Base-by-base conservation (phyloP, 1,139 yeast genomes). In the Geotrichum reessii region DNA sequence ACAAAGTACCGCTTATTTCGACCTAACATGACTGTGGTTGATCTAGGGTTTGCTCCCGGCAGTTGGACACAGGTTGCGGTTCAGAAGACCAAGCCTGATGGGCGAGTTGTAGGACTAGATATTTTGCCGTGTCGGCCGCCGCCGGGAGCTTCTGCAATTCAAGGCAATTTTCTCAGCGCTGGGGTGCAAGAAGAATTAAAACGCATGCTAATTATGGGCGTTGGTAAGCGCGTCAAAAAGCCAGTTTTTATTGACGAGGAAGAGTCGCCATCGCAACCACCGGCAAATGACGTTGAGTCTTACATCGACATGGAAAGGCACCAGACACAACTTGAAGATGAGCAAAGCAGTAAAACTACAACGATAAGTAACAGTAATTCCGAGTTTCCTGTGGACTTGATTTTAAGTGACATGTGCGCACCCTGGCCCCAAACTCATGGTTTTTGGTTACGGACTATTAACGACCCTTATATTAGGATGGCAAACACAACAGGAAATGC, bases 1-100 rank as follows among this genome's bases (percentile, higher is more conserved):
- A 77, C 83, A 33, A 83, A 81, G 67, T 86, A 78, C 71, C 74
- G 76, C 31, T 63, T 93, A 2, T 84, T 93, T 70, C 74, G 74
- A 58, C 77, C 80, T 7, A 77, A 78, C 9, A 77, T 74, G 65
- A 83, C 86, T 58, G 86, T 93, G 0, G 83, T 93, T 3, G 99
- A 93, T 73, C 76, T 93, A 55, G 99, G 99, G 0, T 93, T 81
- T 70, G 96, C 96, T 0, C 99, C 99, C 0, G 99, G 99, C 0
- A 92, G 96, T 42, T 93, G 99, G 99, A 80, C 92, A 12, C 89
- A 85, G 64, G 95, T 87, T 37, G 86, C 96, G 0, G 81, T 81
- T 6, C 83, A 81, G 51, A 73, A 81, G 49, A 80, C 88, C 12
- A 71, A 76, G 17, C 77, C 81, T 2, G 74, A 76, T 24, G 92